Evolutionary conservation across 1,284 basidiomycete genomes (phyloP).

Genomic region (Athelia sp.): DNA sequence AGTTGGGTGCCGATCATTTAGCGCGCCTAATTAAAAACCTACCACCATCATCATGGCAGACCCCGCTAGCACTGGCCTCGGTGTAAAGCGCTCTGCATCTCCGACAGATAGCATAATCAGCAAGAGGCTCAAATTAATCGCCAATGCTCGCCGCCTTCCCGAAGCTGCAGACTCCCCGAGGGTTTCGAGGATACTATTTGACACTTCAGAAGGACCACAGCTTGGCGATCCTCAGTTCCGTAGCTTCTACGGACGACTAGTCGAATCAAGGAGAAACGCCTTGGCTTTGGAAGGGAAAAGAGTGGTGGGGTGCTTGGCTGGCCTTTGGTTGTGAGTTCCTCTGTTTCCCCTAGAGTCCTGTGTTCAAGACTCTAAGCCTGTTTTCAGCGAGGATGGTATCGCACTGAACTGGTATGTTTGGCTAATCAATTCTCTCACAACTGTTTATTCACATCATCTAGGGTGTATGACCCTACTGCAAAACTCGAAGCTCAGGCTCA

Average conservation of each 20-base stretch:
- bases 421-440: too few relatives aligned
- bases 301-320: not conserved
- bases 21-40: too few relatives aligned
- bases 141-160: not conserved
- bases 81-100: too few relatives aligned
- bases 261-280: not conserved
- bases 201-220: not conserved
- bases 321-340: slow-evolving; percentile 16
- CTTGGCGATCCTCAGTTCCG: not conserved
- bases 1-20: too few relatives aligned
- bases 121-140: too few relatives aligned
- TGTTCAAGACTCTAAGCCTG: slow-evolving; percentile 7
- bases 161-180: not conserved
- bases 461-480: too few relatives aligned
- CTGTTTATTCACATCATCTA: too few relatives aligned
- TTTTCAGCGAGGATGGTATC: slow-evolving; percentile 22
- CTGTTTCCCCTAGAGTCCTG: not conserved
- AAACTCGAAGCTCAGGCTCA: too few relatives aligned
- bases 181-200: not conserved
- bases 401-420: slow-evolving; percentile 22
- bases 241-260: not conserved
- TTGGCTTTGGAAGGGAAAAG: not conserved
- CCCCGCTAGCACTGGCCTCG: too few relatives aligned
- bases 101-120: too few relatives aligned
- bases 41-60: too few relatives aligned